These are phyloP conservation scores for Diaporthe helianthi DNA, from an alignment of 2,329 filamentous ascomycete species.

Conservation along the genomic window DNA sequence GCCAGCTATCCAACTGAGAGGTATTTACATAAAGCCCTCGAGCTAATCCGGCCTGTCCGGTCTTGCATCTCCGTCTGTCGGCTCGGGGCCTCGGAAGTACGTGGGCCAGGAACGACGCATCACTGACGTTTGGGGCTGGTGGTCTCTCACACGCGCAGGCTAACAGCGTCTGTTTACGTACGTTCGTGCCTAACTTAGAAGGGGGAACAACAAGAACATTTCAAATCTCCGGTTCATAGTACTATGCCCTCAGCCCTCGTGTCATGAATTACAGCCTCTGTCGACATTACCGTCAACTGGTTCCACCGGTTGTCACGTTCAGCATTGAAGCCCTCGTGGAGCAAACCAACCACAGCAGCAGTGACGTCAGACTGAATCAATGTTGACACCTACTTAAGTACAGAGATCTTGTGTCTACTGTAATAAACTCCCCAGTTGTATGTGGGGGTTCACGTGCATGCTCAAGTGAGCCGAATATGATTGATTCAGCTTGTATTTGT, in stretches of 20 bases:
- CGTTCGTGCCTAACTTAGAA: too few species aligned
- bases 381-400: too few species aligned
- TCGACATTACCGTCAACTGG: not conserved
- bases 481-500: too few species aligned
- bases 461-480: too few species aligned
- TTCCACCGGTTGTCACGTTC: not conserved
- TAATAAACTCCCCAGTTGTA: too few species aligned
- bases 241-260: too few species aligned
- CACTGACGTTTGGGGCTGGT: not conserved
- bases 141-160: not conserved
- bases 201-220: fast-evolving
- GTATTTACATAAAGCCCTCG: not conserved
- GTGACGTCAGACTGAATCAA: not conserved
- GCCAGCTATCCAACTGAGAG: not conserved
- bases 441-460: too few species aligned
- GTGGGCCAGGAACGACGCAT: not conserved
- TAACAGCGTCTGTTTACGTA: not conserved
- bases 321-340: not conserved
- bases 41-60: slow-evolving; percentile 9
- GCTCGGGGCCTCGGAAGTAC: slow-evolving; percentile 6
- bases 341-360: not conserved
- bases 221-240: not conserved
- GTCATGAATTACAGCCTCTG: too few species aligned
- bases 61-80: slow-evolving; percentile 5
- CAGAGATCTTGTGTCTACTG: too few species aligned